Conservation (phyloP, 2,329 filamentous ascomycete species). For the Aspergillus pseudoviridinutans region DNA sequence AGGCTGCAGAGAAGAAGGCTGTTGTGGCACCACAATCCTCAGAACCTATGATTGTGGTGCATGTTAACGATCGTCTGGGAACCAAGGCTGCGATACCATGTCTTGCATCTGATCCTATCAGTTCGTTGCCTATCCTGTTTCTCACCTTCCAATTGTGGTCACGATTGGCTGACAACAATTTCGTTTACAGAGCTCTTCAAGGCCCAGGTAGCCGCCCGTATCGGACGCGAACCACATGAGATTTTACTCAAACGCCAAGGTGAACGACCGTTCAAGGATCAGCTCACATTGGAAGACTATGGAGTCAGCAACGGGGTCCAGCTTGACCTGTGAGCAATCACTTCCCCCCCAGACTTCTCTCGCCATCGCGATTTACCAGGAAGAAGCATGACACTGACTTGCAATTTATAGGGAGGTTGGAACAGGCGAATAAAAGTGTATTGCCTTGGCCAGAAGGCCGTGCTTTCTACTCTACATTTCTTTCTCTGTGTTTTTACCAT, state of each 20-base stretch:
- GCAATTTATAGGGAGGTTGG: constrained; percentile 40
- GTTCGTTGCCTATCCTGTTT: constrained; percentile 26
- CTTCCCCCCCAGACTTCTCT: neutral
- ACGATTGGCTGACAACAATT: constrained; percentile 2
- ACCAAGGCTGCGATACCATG: constrained; percentile 95
- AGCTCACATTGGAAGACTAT: constrained; percentile 83
- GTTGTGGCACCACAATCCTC: constrained; percentile 36
- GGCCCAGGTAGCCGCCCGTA: constrained; percentile 81
- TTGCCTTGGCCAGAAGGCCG: neutral
- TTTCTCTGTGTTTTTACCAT: constrained; percentile 1
- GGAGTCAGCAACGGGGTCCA: constrained; percentile 85
- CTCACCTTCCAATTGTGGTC: neutral
- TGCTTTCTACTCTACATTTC: neutral
- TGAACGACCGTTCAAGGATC: constrained; percentile 89
- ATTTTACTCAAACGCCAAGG: constrained; percentile 90
- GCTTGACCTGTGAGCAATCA: constrained; percentile 42
- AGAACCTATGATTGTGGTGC: constrained; percentile 88
- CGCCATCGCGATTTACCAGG: neutral
- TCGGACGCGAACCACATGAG: constrained; percentile 84
- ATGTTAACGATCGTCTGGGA: constrained; percentile 90
- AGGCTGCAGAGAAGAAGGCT: constrained; percentile 41
- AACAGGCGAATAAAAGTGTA: constrained; percentile 40
- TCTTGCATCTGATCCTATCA: constrained; percentile 76
- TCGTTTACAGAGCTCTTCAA: constrained; percentile 65
- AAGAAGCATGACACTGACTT: constrained; percentile 19